Conservation (phyloP, 75 land plant genomes). For the Pinus taeda region DNA sequence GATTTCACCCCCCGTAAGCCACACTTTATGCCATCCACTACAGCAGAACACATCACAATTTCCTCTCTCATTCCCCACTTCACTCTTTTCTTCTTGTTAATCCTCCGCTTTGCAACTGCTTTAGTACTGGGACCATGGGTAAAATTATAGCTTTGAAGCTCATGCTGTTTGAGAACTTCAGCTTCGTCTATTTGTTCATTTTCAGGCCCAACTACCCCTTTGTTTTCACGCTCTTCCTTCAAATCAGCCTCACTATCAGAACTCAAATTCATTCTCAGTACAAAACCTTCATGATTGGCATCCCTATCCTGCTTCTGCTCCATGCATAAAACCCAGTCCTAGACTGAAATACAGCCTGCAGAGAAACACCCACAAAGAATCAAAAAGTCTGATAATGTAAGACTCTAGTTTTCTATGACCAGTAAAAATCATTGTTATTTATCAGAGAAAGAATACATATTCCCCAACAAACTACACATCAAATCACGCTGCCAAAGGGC, state of each 20-base stretch:
- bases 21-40: background rate
- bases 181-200: background rate
- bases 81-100: background rate
- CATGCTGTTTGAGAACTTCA: background rate
- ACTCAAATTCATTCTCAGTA: slow-evolving; percentile 6
- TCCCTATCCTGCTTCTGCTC: background rate
- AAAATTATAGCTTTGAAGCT: background rate
- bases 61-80: slow-evolving; percentile 4
- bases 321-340: background rate
- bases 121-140: background rate
- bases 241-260: slow-evolving; percentile 8
- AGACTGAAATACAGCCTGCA: background rate
- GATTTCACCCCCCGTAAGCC: background rate
- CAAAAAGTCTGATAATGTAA: background rate
- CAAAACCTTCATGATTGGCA: background rate
- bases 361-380: background rate
- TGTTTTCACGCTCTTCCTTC: background rate
- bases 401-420: background rate
- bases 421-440: background rate
- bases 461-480: background rate
- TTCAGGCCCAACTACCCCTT: background rate
- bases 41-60: slow-evolving; percentile 3
- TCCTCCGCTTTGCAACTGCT: background rate
- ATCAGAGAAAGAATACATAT: background rate
- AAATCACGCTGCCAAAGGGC: background rate